Evolutionary conservation across 2,329 filamentous ascomycete species (phyloP).

Genomic region (Claviceps capensis): DNA sequence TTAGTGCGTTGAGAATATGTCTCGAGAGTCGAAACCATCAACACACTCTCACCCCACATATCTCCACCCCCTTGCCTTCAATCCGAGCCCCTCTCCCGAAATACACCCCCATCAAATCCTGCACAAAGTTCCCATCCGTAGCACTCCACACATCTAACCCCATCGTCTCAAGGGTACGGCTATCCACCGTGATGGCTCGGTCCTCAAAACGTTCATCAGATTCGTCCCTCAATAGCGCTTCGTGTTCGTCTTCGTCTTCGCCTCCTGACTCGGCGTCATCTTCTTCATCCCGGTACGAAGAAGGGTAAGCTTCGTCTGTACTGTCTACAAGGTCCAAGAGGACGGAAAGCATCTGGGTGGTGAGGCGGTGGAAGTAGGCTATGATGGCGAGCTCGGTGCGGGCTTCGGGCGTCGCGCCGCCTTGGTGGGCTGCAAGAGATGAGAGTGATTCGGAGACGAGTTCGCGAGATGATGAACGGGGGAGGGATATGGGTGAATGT

Average conservation of each 20-base stretch:
- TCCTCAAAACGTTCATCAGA: slow-evolving; percentile 23
- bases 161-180: slow-evolving; percentile 54
- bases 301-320: slow-evolving; percentile 28
- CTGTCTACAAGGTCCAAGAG: slow-evolving; percentile 46
- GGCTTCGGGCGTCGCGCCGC: slow-evolving; percentile 17
- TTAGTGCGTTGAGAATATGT: no score
- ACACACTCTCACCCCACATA: slow-evolving; percentile 62
- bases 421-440: slow-evolving; percentile 27
- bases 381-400: slow-evolving; percentile 56
- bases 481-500: slow-evolving; percentile 17
- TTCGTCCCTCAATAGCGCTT: slow-evolving; percentile 11
- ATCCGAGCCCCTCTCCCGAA: slow-evolving; percentile 51
- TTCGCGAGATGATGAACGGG: slow-evolving; percentile 17
- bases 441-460: slow-evolving; percentile 29
- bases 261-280: slow-evolving; percentile 18
- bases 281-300: slow-evolving; percentile 20
- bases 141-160: slow-evolving; percentile 68
- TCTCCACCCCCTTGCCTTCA: slow-evolving; percentile 55
- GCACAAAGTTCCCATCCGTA: slow-evolving; percentile 54
- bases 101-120: slow-evolving; percentile 47
- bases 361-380: slow-evolving; percentile 69
- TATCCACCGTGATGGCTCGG: slow-evolving; percentile 40
- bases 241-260: slow-evolving; percentile 13
- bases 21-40: slow-evolving; percentile 15
- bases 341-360: slow-evolving; percentile 48